These are phyloP conservation scores for Tetradesmus obliquus DNA, from an alignment of 139 green algal species.

Conservation along the genomic window DNA sequence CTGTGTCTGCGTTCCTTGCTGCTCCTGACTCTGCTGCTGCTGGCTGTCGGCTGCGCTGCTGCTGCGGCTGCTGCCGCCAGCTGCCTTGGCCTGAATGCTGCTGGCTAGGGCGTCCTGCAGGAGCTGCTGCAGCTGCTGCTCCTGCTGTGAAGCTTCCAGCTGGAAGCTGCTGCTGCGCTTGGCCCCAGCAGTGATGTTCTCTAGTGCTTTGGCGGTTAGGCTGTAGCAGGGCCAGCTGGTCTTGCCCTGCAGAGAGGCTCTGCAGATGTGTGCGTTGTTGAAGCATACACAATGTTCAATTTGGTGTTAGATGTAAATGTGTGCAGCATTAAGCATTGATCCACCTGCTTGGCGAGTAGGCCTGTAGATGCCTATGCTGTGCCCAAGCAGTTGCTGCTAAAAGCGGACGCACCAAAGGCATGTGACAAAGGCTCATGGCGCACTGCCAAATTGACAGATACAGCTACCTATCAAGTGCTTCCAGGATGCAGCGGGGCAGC, in stretches of 20 bases:
- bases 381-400: not conserved
- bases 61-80: not conserved
- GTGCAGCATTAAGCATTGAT: not conserved
- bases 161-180: not conserved
- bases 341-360: not conserved
- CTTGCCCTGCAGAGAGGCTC: conserved; percentile 46
- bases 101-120: not conserved
- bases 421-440: no score
- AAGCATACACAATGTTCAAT: no score
- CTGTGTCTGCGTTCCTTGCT: not conserved
- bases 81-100: not conserved
- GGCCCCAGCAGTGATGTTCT: conserved; percentile 51
- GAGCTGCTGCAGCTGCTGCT: conserved; percentile 26
- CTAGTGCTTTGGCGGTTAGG: conserved; percentile 50
- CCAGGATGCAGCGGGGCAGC: not conserved
- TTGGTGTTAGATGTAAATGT: no score
- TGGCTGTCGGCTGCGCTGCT: not conserved
- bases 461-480: not conserved
- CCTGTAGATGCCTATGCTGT: not conserved
- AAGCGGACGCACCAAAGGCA: no score
- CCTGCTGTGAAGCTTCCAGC: not conserved
- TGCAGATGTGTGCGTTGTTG: not conserved
- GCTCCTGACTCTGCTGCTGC: not conserved
- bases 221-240: conserved; percentile 39
- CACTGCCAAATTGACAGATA: no score